Evolutionary conservation across 176 grass and related monocot genomes (phyloP), one percentile per base, ranked within the genome.

Genomic region (Typha latifolia): DNA sequence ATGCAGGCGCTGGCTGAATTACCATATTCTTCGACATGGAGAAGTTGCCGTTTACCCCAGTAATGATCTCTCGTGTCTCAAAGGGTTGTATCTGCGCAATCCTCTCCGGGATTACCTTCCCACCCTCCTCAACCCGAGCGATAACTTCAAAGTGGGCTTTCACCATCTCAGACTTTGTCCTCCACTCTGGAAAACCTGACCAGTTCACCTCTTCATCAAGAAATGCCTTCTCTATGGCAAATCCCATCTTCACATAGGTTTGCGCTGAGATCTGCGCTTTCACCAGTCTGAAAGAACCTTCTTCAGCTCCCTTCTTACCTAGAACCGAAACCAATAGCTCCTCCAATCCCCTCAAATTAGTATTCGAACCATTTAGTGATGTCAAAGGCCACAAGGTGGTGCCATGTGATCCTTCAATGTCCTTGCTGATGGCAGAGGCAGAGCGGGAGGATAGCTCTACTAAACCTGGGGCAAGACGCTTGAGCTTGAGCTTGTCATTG

Each of bases 221-320:
- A 51, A 91, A 63, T 66, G 22, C 74, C 75, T 80, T 86, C 78
- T 86, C 85, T 16, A 89, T 71, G 1, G 67, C 52, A 18, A 89
- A 96, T 0, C 70, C 85, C 80, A 88, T 96, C 80, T 96, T 96
- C 31, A 96, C 74, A 57, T 96, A 91, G 12, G 78, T 91, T 69
- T 91, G 83, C 0, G 88, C 88, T 0, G 88, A 82, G 14, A 87
- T 88, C 13, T 78, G 74, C 1, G 80, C 88, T 51, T 82, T 84
- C 49, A 89, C 49, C 68, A 91, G 66, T 80, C 66, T 89, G 70
- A 96, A 89, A 12, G 80, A 86, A 48, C 93, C 88, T 52, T 91
- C 67, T 63, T 86, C 72, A 11, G 80, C 32, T 1, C 74, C 80
- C 48, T 84, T 84, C 74, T 80, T 78, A 10, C 85, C 80, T 0